Percentiles rank a stretch among this genome's conserved stretches.
Conservation (phyloP, 805 yeast genomes). For the Jamesozyma hellenica region DNA sequence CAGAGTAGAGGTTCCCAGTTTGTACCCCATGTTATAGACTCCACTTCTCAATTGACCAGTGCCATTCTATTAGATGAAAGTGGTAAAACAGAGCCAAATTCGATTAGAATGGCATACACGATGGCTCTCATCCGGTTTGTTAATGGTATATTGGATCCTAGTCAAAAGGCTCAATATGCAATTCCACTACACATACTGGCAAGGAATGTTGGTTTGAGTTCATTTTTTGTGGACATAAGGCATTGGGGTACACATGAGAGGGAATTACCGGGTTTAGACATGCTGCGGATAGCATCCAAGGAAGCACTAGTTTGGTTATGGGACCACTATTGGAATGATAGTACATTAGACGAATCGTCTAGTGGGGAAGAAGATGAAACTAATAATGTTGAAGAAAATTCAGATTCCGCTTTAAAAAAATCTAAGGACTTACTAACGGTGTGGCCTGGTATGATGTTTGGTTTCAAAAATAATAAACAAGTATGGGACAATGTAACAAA, state of each 20-base stretch:
- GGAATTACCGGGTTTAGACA: conserved; percentile 54
- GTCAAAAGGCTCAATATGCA: conserved; percentile 70
- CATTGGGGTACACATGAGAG: conserved; percentile 88
- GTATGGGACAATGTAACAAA: conserved; percentile 13
- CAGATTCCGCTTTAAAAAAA: background rate
- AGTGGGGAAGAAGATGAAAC: conserved; percentile 9
- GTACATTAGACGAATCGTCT: conserved; percentile 16
- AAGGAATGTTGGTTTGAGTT: conserved; percentile 54
- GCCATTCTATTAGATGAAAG: conserved; percentile 36
- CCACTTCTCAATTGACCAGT: conserved; percentile 51
- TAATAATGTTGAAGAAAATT: background rate
- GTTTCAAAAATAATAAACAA: conserved; percentile 7
- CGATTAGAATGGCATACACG: conserved; percentile 47
- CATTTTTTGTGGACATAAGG: conserved; percentile 77
- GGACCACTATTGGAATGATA: conserved; percentile 58
- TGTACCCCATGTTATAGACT: conserved; percentile 63
- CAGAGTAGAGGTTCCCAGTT: conserved; percentile 43
- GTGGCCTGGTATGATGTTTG: conserved; percentile 5
- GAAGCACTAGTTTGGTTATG: conserved; percentile 70
- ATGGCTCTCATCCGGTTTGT: conserved; percentile 79
- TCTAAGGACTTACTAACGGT: conserved; percentile 1
- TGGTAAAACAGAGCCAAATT: conserved; percentile 19
- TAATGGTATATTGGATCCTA: conserved; percentile 81
- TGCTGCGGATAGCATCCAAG: conserved; percentile 49
- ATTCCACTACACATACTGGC: conserved; percentile 74